Evolutionary conservation across 805 yeast genomes (phyloP), one percentile per base, ranked within the genome.

Genomic region (Debaryomyces tyrocola): DNA sequence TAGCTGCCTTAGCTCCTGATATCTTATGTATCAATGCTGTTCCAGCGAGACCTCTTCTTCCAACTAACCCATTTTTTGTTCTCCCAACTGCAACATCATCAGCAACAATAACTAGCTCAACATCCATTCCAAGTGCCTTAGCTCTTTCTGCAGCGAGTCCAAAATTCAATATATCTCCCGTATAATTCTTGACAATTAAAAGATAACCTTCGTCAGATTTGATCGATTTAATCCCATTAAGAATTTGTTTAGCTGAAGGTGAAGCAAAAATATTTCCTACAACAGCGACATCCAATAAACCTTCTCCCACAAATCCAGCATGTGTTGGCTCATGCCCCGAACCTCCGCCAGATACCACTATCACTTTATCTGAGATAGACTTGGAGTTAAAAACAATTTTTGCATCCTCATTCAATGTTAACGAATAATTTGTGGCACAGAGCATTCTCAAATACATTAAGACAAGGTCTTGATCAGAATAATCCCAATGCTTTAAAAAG

Each of bases 61-160:
- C 96, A 42, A 89, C 96, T 66, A 85, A 75, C n/a, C 89, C 90
- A 59, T 90, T 89, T 59, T 88, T 87, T 18, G 83, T 74, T 55
- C 82, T 75, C n/a, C 96, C 95, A 40, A 90, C 96, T 9, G 96
- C 85, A 24, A 87, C 94, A 61, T 89, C 96, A 60, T 89, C 96
- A 37, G 87, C 89, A 33, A 89, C 87, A 46, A 85, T 78, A 33
- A 85, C 82, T 46, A 86, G 73, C 51, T 84, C 86, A 34, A 83
- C 83, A 36, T 78, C 70, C 70, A 49, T 71, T 8, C 92, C 95
- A 29, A 77, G 74, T 4, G 85, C 82, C 60, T 82, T 82, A 21
- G 92, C 89, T 52, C 90, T 74, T 62, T 89, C 96, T 5, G 85
- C 87, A 2, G 94, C 90, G 40, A 89, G 69, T 4, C 95, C 95